Evolutionary conservation across 2,329 filamentous ascomycete genomes (phyloP), one percentile per base, ranked within the genome.

Genomic region (Endothia cerciana): DNA sequence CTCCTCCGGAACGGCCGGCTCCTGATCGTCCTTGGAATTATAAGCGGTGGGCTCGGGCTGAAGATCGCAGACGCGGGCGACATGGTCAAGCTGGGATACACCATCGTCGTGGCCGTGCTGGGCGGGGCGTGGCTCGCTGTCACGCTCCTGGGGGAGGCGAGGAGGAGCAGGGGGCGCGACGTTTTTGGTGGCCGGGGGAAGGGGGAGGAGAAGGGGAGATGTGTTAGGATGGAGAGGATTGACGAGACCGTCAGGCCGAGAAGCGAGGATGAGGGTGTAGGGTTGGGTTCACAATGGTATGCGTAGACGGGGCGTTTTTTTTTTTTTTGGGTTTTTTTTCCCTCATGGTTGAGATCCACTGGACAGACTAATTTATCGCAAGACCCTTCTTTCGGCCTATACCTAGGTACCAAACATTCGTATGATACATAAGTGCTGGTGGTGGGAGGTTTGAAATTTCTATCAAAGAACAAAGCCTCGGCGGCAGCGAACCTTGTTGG

Each of bases 41-140:
- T 82, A 65, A 81, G 81, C 70, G 81, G 81, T 2, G 80, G 79
- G 0, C 72, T 83, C 1, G 81, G 81, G 0, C 70, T 83, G 40
- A 69, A 72, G n/a, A 70, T 82, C 3, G 75, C 80, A 10, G 66
- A 69, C 19, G 77, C 77, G 0, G 36, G 70, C 0, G 58, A 60
- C 22, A 64, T 69, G 2, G 51, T 72, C 60, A 76, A 77, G 69
- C 70, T 73, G 1, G 77, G 76, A 11, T 82, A 82, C 65, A 71
- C 73, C 28, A 74, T 79, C 38, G 73, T 82, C 0, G 77, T 79
- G 1, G 77, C 65, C 15, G 38, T 81, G 47, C 71, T 80, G 45
- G 77, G 78, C 70, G 58, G 73, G 1, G 41, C 78, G 1, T 82
- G 80, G 81, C 60, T 80, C 28, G 47, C 72, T 0, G 62, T 74